Evolutionary conservation across 2,329 filamentous ascomycete species (phyloP).

Genomic region (Simplicillium sp.): DNA sequence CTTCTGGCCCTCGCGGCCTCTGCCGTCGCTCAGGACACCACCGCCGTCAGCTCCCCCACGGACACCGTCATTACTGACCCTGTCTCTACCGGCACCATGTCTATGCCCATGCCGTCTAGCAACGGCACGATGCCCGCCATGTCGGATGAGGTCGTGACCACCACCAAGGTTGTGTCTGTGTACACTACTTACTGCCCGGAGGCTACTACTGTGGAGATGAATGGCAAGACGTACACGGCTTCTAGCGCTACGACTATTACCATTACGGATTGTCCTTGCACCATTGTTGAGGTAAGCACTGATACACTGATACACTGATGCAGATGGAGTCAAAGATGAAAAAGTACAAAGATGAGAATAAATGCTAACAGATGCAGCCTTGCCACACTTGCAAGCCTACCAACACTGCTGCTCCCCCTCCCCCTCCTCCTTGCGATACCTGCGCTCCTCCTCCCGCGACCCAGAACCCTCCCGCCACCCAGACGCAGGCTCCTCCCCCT

Average conservation of each 20-base stretch:
- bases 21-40: constrained; percentile 6
- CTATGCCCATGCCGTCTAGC: not conserved
- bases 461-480: constrained; percentile 4
- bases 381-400: constrained; percentile 2
- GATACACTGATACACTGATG: not conserved
- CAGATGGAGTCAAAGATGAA: not conserved
- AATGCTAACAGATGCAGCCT: constrained; percentile 1
- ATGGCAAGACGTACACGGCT: constrained; percentile 42
- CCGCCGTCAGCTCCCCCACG: no score
- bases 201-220: constrained; percentile 42
- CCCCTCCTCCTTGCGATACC: not conserved
- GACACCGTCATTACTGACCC: no score
- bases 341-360: no score
- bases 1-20: constrained; percentile 14
- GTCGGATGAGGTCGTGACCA: constrained; percentile 9
- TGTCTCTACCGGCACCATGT: not conserved
- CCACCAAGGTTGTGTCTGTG: constrained; percentile 23
- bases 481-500: constrained; percentile 4
- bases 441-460: constrained; percentile 4
- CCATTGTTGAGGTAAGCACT: constrained; percentile 23
- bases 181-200: constrained; percentile 33
- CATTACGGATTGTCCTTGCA: constrained; percentile 46
- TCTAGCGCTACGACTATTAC: constrained; percentile 44
- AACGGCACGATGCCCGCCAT: not conserved
- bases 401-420: no score